phyloP scores from a whole-genome alignment of 78 protist species.

The Chrysochromulina tobinii region DNA sequence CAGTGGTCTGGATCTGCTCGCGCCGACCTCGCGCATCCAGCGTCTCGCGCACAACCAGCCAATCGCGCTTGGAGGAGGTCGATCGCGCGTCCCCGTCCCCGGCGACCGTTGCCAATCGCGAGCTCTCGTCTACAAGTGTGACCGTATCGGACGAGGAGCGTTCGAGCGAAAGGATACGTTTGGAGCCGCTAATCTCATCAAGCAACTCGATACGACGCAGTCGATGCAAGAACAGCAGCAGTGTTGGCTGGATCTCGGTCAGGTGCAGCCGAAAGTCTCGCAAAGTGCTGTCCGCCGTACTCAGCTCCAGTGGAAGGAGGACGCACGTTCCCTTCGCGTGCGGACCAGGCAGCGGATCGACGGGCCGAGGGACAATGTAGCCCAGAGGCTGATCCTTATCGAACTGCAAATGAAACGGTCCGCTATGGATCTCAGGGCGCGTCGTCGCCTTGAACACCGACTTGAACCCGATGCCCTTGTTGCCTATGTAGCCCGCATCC shows the following conservation, averaged over 20 bases:
- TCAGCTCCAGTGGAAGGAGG: background rate
- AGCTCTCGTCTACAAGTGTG: no score
- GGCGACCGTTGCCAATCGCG: no score
- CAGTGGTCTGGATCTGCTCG: no score
- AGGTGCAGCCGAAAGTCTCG: background rate
- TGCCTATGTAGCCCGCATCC: slow-evolving; percentile 19
- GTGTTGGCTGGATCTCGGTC: background rate
- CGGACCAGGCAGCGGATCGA: background rate
- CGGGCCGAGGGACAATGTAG: slow-evolving; percentile 48
- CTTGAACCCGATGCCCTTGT: slow-evolving; percentile 78
- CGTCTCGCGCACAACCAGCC: no score
- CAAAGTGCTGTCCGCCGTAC: background rate
- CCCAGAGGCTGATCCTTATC: slow-evolving; percentile 8
- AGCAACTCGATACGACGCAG: background rate
- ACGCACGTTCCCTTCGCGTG: background rate
- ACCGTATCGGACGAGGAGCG: no score
- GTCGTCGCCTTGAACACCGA: slow-evolving; percentile 52
- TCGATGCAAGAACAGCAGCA: slow-evolving; percentile 13
- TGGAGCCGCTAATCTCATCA: no score
- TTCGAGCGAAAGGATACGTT: no score
- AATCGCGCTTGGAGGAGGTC: no score
- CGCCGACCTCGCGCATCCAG: no score
- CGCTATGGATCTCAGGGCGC: slow-evolving; percentile 38
- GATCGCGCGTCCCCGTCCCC: no score
- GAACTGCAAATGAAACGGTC: slow-evolving; percentile 47